These are phyloP conservation scores for Camellia lanceoleosa DNA, from an alignment of 148 eudicot genomes.

Conservation along the genomic window DNA sequence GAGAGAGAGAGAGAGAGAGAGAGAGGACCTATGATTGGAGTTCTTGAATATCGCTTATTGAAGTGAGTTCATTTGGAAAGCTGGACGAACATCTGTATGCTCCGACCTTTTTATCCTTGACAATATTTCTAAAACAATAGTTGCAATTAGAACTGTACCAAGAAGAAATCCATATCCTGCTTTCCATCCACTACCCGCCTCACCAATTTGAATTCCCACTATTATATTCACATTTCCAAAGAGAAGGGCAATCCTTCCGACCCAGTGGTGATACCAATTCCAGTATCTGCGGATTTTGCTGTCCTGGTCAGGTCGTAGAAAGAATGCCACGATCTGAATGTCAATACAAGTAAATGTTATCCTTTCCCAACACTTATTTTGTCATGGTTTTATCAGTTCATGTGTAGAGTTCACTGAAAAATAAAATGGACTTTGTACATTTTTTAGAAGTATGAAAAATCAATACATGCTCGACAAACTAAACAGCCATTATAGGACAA, in stretches of 20 bases:
- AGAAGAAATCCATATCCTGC: slow-evolving; percentile 86
- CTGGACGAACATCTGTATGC: slow-evolving; percentile 32
- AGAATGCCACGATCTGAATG: slow-evolving; percentile 73
- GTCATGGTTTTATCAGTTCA: too few species aligned
- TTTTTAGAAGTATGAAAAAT: too few species aligned
- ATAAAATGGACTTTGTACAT: too few species aligned
- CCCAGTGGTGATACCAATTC: slow-evolving; percentile 75
- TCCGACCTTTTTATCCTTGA: slow-evolving; percentile 45
- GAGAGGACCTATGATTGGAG: not conserved
- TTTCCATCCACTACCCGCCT: slow-evolving; percentile 71
- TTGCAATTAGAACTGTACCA: slow-evolving; percentile 36
- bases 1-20: too few species aligned
- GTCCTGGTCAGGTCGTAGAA: slow-evolving; percentile 64
- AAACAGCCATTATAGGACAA: too few species aligned
- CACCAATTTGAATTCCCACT: slow-evolving; percentile 70
- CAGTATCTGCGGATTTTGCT: slow-evolving; percentile 69
- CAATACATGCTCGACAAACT: too few species aligned
- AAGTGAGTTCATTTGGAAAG: slow-evolving; percentile 55
- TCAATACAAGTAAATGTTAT: not conserved
- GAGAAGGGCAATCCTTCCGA: slow-evolving; percentile 71
- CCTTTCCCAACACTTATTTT: not conserved
- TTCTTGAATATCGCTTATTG: not conserved
- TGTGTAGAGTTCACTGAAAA: too few species aligned
- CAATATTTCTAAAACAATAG: slow-evolving; percentile 59
- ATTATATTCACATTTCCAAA: slow-evolving; percentile 74